Base-by-base conservation (phyloP, 768 basidiomycete genomes). In the Collybia nuda region DNA sequence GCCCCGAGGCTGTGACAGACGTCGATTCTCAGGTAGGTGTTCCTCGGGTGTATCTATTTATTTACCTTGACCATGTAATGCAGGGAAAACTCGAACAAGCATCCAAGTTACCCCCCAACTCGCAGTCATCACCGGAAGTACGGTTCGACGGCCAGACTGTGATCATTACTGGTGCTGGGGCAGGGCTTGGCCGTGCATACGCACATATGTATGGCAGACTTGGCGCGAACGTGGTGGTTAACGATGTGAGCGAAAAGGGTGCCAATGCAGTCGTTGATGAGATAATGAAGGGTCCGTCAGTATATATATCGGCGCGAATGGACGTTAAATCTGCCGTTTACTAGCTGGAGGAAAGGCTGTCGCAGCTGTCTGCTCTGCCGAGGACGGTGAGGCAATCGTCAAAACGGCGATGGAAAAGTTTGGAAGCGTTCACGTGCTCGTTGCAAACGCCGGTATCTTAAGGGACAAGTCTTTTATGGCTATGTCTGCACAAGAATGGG, bases 221-320 rank as follows among this genome's bases (percentile, higher is more conserved):
- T 7, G 96, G 97, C n/a, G 96, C 93, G 8, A 97, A 97, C 59
- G 90, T 99, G 26, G 90, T 98, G 40, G 84, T 98, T 38, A 99
- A 98, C 65, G 97, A 99, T 61, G 86, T 98, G 41, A 93, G 79
- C 64, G 88, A 86, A 62, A 90, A 93, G 58, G 86, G 81, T 1
- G 94, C 94, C 6, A 81, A 82, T 18, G 71, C 79, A 6, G 94
- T 98, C 2, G 93, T 92, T 15, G 80, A 86, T n/a, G 94, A 98
- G 64, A 82, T 98, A 51, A 77, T 80, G 53, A 81, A 85, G 66
- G 84, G 93, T 90, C 9, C 14, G 5, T 35, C 29, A 44, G 15
- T 29, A 22, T 40, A 32, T 32, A 2, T 14, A 14, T 32, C 32
- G 12, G 14, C 18, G 2, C 15, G 26, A 24, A 21, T 4, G 2